Evolutionary conservation across 371 early-diverging fungal species (phyloP).

Genomic region (Mortierella sp.): DNA sequence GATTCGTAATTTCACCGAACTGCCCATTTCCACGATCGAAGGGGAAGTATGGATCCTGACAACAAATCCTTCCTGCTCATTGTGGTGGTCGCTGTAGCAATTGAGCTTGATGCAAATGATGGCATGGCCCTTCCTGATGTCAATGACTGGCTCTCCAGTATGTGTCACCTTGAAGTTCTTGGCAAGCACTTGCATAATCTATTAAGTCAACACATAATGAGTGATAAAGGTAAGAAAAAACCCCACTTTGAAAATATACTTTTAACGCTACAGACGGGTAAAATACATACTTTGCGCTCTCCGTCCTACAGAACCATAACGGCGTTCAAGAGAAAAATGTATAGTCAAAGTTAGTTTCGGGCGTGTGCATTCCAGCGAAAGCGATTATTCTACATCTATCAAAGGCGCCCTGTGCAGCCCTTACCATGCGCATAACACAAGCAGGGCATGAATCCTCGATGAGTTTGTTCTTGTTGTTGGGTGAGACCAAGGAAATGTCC

Average conservation of each 20-base stretch:
- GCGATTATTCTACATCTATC: neutral
- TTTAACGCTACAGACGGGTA: neutral
- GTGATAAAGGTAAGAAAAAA: neutral
- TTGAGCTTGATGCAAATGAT: conserved; percentile 58
- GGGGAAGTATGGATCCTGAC: conserved; percentile 50
- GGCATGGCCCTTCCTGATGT: conserved; percentile 55
- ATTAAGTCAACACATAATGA: neutral
- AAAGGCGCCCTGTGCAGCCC: neutral
- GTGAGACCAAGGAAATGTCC: conserved; percentile 46
- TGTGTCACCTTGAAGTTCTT: conserved; percentile 55
- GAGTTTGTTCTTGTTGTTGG: conserved; percentile 43
- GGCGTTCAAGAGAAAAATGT: neutral
- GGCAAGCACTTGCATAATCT: conserved; percentile 58
- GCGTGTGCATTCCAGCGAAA: neutral
- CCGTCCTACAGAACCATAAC: conserved; percentile 18
- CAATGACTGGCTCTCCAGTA: conserved; percentile 51
- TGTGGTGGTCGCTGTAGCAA: conserved; percentile 57
- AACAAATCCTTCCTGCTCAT: conserved; percentile 54
- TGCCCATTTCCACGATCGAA: conserved; percentile 41
- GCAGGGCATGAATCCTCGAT: conserved; percentile 58
- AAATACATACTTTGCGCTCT: conserved; percentile 27
- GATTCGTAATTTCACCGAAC: conserved; percentile 54
- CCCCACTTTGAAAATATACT: too few species aligned
- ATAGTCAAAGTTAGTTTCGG: neutral
- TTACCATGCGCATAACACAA: conserved; percentile 57